Evolutionary conservation across 1,139 yeast species (phyloP).

Genomic region (Taiozyma sp.): DNA sequence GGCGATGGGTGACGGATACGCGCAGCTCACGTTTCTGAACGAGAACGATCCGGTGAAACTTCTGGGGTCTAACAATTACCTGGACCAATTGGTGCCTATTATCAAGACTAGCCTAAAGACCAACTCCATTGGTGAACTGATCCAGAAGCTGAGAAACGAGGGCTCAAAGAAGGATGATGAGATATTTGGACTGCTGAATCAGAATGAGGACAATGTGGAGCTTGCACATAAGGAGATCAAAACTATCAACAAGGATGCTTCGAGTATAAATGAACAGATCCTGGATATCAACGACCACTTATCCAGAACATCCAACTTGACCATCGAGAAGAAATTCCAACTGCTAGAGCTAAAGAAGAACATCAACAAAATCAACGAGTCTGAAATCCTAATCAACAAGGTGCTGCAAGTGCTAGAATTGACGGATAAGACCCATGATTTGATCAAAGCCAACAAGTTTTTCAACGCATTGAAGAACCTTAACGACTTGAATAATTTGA

Average conservation of each 20-base stretch:
- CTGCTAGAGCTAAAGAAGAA: conserved; percentile 55
- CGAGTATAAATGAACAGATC: conserved; percentile 48
- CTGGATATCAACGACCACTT: conserved; percentile 47
- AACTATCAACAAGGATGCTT: conserved; percentile 50
- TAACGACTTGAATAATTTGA: conserved; percentile 67
- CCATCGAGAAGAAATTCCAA: conserved; percentile 54
- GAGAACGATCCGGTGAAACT: conserved; percentile 30
- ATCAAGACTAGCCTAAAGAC: conserved; percentile 60
- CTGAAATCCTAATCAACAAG: conserved; percentile 54
- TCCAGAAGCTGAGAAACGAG: conserved; percentile 51
- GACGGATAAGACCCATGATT: conserved; percentile 81
- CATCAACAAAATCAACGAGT: conserved; percentile 56
- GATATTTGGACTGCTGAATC: conserved; percentile 56
- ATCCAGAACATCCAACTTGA: conserved; percentile 57
- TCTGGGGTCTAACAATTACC: conserved; percentile 60
- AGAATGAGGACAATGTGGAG: conserved; percentile 56
- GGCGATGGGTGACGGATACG: background rate
- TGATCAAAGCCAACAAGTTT: conserved; percentile 69
- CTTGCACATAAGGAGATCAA: conserved; percentile 53
- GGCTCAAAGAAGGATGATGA: conserved; percentile 61
- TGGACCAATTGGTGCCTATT: conserved; percentile 81
- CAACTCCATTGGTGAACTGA: conserved; percentile 52
- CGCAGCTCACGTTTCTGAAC: conserved; percentile 11
- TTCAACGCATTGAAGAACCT: conserved; percentile 84
- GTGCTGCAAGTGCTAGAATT: conserved; percentile 82